Base-by-base conservation (phyloP, 257 asterid genomes). In the Solanum habrochaites region DNA sequence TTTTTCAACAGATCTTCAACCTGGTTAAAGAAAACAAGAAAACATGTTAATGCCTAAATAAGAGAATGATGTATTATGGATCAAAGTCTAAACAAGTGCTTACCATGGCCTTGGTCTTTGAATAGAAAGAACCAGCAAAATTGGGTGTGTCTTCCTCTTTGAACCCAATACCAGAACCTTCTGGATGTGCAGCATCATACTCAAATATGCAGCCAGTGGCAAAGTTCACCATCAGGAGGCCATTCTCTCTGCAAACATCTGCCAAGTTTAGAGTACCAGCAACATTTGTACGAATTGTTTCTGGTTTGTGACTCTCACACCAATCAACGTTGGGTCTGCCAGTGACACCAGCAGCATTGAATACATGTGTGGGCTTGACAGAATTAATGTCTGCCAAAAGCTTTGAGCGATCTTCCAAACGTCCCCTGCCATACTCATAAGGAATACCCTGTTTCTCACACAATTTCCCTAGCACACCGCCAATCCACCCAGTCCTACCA, bases 31-130 rank as follows among this genome's bases (percentile, higher is more conserved):
- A 45, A 71, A 27, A 83, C 18, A 87, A 42, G 23, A 45, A 35
- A 29, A 86, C 27, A 45, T 7, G 37, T 71, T 11, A 72, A 11
- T 47, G 52, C 25, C 23, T 69, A 39, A 45, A 35, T 23, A 25
- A 67, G 60, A 52, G 35, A 35, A n/a, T 29, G 73, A 64, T 45
- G 58, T 42, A 7, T 64, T 29, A 43, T 16, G 43, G 49, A 6
- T 74, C 74, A 47, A 69, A 43, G 21, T 73, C 29, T 12, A 27
- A 47, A 69, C 20, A 49, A 29, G 66, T 40, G 85, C 37, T 87
- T 87, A 87, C 89, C 89, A 87, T 87, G 77, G 89, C 89, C 85
- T 87, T 87, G 73, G 89, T 87, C 85, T 87, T 87, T 25, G 89
- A 87, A 87, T 87, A 87, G 89, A 87, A 87, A 71, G 89, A 87